These are phyloP conservation scores for Sclerotinia subarctica DNA, from an alignment of 2,329 filamentous ascomycete genomes.

Conservation along the genomic window DNA sequence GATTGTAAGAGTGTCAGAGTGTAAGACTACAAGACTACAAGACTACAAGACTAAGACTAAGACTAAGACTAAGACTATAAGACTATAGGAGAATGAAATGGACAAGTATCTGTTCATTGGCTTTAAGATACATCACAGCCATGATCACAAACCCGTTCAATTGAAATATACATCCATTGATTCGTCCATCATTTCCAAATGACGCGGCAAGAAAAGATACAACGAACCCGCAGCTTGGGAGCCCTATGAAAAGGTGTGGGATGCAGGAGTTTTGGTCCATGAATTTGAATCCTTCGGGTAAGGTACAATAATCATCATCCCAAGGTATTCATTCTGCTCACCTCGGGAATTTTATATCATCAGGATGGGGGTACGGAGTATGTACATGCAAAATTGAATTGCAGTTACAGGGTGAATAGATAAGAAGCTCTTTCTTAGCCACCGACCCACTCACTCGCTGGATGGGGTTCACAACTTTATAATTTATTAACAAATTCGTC, in stretches of 20 bases:
- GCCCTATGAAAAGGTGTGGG: neutral
- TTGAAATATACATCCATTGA: neutral
- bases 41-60: too few species aligned
- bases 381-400: neutral
- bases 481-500: neutral
- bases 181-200: neutral
- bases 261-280: neutral
- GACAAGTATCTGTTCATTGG: neutral
- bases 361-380: neutral
- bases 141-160: too few species aligned
- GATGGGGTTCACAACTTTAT: neutral
- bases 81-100: neutral
- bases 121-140: too few species aligned
- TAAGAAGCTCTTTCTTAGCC: constrained; percentile 18
- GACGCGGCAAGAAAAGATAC: neutral
- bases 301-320: neutral
- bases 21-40: too few species aligned
- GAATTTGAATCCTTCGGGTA: neutral
- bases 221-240: constrained; percentile 1
- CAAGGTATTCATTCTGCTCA: too few species aligned
- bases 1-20: too few species aligned
- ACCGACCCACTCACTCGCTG: constrained; percentile 11
- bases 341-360: neutral
- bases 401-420: constrained; percentile 6
- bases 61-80: too few species aligned